phyloP scores from a whole-genome alignment of 177 flowering plant species.

The Vitis hybrid region DNA sequence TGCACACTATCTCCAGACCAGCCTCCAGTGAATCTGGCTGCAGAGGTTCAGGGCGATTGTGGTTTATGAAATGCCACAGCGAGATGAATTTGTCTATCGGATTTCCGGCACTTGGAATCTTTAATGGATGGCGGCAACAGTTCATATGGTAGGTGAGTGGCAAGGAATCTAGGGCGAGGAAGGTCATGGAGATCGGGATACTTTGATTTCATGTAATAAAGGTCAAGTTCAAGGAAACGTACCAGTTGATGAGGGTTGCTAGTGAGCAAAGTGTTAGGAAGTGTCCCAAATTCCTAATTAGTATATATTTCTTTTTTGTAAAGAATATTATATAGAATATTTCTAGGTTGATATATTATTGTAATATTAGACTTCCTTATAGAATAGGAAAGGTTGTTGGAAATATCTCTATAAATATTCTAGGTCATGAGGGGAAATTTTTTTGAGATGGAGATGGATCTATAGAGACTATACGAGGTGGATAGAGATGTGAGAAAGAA shows the following conservation, averaged over 20 bases:
- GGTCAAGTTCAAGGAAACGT: neutral
- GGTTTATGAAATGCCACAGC: neutral
- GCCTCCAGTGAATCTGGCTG: conserved; percentile 5
- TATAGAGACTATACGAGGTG: too few relatives aligned
- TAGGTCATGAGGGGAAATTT: too few relatives aligned
- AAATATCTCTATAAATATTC: too few relatives aligned
- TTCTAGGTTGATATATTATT: too few relatives aligned
- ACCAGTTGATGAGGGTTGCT: conserved; percentile 1
- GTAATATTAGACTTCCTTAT: too few relatives aligned
- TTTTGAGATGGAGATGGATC: too few relatives aligned
- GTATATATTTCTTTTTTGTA: too few relatives aligned
- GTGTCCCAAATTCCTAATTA: too few relatives aligned
- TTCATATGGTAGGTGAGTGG: conserved; percentile 11
- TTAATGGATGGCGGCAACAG: too few relatives aligned
- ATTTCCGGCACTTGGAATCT: neutral
- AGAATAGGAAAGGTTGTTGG: too few relatives aligned
- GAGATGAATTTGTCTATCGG: conserved; percentile 12
- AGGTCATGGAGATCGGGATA: neutral
- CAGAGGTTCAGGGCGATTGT: neutral
- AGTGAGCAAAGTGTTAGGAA: neutral
- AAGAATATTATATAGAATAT: too few relatives aligned
- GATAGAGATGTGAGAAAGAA: too few relatives aligned
- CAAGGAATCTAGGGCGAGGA: conserved; percentile 7
- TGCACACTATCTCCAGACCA: conserved; percentile 11
- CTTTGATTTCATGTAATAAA: neutral